Evolutionary conservation across 2,329 filamentous ascomycete species (phyloP), one percentile per base, ranked within the genome.

Genomic region (Achaetomium macrosporum): DNA sequence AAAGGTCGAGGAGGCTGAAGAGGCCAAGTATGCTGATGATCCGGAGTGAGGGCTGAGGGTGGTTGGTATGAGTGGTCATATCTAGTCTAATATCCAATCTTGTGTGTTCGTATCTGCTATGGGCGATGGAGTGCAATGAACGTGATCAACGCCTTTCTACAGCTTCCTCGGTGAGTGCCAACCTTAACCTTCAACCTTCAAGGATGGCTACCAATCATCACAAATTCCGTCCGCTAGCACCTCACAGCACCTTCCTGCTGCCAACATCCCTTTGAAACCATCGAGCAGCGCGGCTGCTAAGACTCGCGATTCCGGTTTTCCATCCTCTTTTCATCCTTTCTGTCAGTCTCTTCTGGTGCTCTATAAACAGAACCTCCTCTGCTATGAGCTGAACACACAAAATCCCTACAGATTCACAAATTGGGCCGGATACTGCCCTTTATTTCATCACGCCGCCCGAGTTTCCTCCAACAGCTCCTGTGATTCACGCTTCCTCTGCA

Each of bases 1-100:
- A 44, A 51, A 54, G 54, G 57, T 47, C 8, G 48, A 57, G 44
- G 53, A 54, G 20, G 55, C 50, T 8, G 47, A 57, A 44, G 53
- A 54, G 20, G 54, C 47, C 19, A 35, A 58, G 45, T 49, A 44
- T 49, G 55, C 60, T 7, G 55, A 48, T n/a, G 59, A 63, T 50
- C 61, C 61, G 54, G 61, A 59, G 53, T 63, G 30, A 52, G 33
- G 40, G 29, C 12, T 5, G 6, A 2, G 15, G 7, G 2, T 13
- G 35, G 30, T 13, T 35, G 16, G 15, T 39, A 13, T 15, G 19
- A 31, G 9, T 47, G 29, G 25, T n/a, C 36, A 15, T 42, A 40
- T 41, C 41, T 42, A 42, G 45, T 42, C 31, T 50, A 20, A 29
- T 49, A 25, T 33, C 25, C 12, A 42, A 45, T 44, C 16, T 5